Evolutionary conservation across 75 land plant species (phyloP), one percentile per base, ranked within the genome.

Genomic region (Azolla pinnata): DNA sequence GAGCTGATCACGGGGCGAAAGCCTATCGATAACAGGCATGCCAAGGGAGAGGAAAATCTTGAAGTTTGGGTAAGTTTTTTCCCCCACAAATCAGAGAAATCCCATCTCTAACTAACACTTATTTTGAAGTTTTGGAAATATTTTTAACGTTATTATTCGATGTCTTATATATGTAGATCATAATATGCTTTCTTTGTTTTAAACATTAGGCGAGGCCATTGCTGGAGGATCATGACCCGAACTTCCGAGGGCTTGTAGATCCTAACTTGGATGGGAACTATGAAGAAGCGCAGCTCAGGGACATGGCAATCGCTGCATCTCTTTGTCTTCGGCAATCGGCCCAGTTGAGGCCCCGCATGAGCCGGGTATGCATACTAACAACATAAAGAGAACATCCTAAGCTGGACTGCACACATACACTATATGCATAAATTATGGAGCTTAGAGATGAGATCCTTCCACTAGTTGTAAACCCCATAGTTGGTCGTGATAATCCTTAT

Each of bases 121-220:
- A n/a, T n/a, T n/a, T n/a, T n/a, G n/a, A n/a, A n/a, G n/a, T n/a
- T n/a, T n/a, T n/a, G n/a, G n/a, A n/a, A n/a, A n/a, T n/a, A n/a
- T n/a, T n/a, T n/a, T n/a, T n/a, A n/a, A n/a, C n/a, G n/a, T n/a
- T n/a, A n/a, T 34, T 51, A 31, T 66, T 2, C 44, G 21, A 23
- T 54, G 20, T 4, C 31, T 24, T 63, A 54, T n/a, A 19, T 23
- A 56, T 18, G n/a, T 55, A 26, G 19, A 17, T 28, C 17, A 8
- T 12, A 25, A 4, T 27, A 20, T 21, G 18, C 10, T 18, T 61
- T 16, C 59, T n/a, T n/a, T n/a, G n/a, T n/a, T n/a, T n/a, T n/a
- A n/a, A n/a, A n/a, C n/a, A n/a, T 57, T 78, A 91, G 97, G 97
- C 93, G 29, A 84, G 66, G 38, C 80, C 83, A 61, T 71, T 87